Evolutionary conservation across 2,329 filamentous ascomycete genomes (phyloP).

Genomic region (Trichophyton equinum): DNA sequence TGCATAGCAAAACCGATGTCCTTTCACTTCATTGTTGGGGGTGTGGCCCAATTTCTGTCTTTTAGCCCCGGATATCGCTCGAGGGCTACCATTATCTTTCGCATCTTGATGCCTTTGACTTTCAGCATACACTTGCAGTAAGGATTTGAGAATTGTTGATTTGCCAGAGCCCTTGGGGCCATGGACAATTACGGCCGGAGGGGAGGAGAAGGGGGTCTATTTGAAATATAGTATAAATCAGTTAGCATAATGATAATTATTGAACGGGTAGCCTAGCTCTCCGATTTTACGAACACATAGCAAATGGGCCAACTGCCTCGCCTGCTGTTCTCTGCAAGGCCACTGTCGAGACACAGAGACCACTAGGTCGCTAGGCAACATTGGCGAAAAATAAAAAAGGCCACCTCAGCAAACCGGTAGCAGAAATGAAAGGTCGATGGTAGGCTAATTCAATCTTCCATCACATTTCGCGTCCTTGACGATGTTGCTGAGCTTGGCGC

Average conservation of each 20-base stretch:
- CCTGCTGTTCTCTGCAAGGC: conserved; percentile 34
- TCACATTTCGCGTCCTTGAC: background rate
- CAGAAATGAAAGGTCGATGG: background rate
- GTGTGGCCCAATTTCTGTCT: background rate
- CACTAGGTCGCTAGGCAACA: conserved; percentile 25
- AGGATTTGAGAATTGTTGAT: conserved; percentile 52
- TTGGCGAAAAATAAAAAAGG: background rate
- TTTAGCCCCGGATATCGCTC: background rate
- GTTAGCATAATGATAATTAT: background rate
- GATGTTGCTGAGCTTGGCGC: background rate
- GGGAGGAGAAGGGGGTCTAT: conserved; percentile 46
- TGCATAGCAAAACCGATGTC: conserved; percentile 22
- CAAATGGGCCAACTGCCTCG: conserved; percentile 29
- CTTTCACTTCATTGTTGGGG: background rate
- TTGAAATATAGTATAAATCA: background rate
- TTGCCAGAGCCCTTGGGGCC: conserved; percentile 84
- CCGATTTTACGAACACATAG: conserved; percentile 25
- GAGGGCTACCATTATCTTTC: background rate
- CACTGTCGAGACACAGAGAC: conserved; percentile 29
- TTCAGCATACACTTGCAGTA: conserved; percentile 47
- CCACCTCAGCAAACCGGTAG: background rate
- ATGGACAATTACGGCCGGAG: conserved; percentile 64
- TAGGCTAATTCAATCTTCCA: background rate
- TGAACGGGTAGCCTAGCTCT: background rate
- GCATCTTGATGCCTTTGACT: conserved; percentile 12